Conservation (phyloP, 2,329 filamentous ascomycete species). For the Colletotrichum lini region DNA sequence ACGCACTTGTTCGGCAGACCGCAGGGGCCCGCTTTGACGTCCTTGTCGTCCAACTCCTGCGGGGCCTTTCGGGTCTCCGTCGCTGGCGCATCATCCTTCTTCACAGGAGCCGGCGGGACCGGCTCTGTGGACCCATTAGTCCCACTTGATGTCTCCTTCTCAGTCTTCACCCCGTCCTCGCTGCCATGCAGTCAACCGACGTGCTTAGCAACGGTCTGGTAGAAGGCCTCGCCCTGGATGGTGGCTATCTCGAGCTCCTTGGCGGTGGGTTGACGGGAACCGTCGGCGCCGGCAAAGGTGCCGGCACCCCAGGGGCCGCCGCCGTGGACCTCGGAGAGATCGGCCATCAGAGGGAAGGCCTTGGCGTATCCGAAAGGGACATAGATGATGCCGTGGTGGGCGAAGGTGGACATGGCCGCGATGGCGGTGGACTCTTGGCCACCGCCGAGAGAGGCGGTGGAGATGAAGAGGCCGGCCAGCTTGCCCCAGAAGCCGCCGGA, state of each 20-base stretch:
- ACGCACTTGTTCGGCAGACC: conserved; percentile 82
- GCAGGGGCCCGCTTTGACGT: conserved; percentile 75
- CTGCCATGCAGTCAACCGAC: conserved; percentile 84
- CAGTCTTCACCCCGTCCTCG: conserved; percentile 49
- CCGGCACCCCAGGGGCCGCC: conserved; percentile 95
- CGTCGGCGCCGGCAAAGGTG: conserved; percentile 85
- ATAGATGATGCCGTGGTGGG: conserved; percentile 96
- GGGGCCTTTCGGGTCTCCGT: conserved; percentile 46
- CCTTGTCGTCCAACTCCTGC: conserved; percentile 50
- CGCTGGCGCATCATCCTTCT: conserved; percentile 13
- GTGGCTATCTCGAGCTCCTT: conserved; percentile 85
- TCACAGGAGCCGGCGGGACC: conserved; percentile 16
- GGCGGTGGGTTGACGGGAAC: conserved; percentile 83
- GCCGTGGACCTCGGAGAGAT: conserved; percentile 85
- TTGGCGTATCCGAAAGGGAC: conserved; percentile 96
- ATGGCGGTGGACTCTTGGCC: conserved; percentile 94
- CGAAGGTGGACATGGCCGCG: conserved; percentile 84
- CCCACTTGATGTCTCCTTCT: conserved; percentile 46
- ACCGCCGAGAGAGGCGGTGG: conserved; percentile 86
- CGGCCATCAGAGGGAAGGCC: conserved; percentile 77
- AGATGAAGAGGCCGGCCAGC: conserved; percentile 91
- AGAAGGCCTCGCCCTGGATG: conserved; percentile 89
- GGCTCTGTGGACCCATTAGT: conserved; percentile 44
- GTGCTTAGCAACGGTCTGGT: conserved; percentile 79
- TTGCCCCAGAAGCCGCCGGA: conserved; percentile 86